Conservation (phyloP, 768 basidiomycete species). For the Melanogaster broomeanus region DNA sequence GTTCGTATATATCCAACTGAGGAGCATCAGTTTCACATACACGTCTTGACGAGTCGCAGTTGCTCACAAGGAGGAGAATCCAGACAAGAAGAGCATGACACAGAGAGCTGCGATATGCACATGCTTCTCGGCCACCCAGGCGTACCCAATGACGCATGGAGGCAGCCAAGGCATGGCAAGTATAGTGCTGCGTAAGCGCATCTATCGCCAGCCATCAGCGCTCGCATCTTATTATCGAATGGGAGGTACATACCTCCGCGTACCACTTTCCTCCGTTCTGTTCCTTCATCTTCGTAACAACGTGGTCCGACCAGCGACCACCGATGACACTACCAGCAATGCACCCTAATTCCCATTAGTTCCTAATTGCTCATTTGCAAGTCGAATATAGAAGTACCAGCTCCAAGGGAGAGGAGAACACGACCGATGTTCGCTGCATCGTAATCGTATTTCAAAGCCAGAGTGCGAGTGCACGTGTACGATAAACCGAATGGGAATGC, state of each 20-base stretch:
- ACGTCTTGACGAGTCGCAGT: neutral
- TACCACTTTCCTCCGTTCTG: constrained; percentile 47
- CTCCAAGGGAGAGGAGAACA: constrained; percentile 73
- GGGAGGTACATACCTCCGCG: constrained; percentile 58
- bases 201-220: constrained; percentile 41
- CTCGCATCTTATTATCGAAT: neutral
- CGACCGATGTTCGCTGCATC: constrained; percentile 72
- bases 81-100: constrained; percentile 69
- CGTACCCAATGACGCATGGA: constrained; percentile 64
- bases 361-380: neutral
- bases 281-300: constrained; percentile 43
- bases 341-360: constrained; percentile 35
- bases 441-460: constrained; percentile 64
- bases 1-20: constrained; percentile 61
- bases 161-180: constrained; percentile 57
- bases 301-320: constrained; percentile 58
- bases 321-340: constrained; percentile 56
- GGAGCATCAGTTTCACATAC: constrained; percentile 1
- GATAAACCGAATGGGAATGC: constrained; percentile 69
- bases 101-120: constrained; percentile 69
- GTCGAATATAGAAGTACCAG: constrained; percentile 43
- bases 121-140: constrained; percentile 69
- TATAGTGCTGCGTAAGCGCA: constrained; percentile 68
- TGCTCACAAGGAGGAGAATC: constrained; percentile 73
- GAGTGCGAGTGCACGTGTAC: constrained; percentile 75